A percentile compares a stretch with the other conserved stretches of the same genome.
Evolutionary conservation across 148 eudicot species (phyloP).

Genomic region (Camellia sinensis): DNA sequence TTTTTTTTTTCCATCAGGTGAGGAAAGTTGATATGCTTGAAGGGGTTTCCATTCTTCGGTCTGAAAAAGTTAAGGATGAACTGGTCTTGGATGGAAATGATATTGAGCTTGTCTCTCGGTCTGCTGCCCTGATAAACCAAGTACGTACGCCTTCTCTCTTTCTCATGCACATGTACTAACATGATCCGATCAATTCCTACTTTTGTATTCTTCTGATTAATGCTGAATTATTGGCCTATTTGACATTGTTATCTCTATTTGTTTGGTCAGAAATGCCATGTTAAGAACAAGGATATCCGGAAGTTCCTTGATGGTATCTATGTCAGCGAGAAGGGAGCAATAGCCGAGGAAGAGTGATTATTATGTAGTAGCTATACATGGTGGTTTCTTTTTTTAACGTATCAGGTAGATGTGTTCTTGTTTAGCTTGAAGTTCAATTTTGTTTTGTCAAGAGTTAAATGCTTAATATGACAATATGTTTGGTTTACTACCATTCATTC

Average conservation of each 20-base stretch:
- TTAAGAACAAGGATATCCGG: constrained; percentile 51
- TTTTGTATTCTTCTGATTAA: background rate
- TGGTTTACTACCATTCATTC: background rate
- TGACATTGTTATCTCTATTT: background rate
- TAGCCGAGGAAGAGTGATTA: constrained; percentile 36
- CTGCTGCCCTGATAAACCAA: constrained; percentile 51
- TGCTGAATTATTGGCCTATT: background rate
- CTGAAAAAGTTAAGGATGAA: constrained; percentile 59
- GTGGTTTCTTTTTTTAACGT: background rate
- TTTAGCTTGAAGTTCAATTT: background rate
- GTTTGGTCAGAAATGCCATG: constrained; percentile 47
- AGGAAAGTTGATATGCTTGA: constrained; percentile 63
- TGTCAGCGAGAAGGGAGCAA: constrained; percentile 47
- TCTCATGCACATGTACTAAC: background rate
- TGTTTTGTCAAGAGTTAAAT: background rate
- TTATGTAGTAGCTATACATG: background rate
- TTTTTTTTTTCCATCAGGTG: constrained; percentile 26
- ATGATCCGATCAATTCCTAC: background rate
- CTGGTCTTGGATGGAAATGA: constrained; percentile 52
- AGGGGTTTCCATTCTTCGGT: constrained; percentile 43
- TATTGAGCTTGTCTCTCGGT: constrained; percentile 51
- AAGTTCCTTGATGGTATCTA: constrained; percentile 57
- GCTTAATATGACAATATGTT: background rate
- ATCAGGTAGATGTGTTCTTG: background rate
- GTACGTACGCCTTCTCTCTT: constrained; percentile 18